Evolutionary conservation across 441 rosid species (phyloP).

Genomic region (Populus hybrid): DNA sequence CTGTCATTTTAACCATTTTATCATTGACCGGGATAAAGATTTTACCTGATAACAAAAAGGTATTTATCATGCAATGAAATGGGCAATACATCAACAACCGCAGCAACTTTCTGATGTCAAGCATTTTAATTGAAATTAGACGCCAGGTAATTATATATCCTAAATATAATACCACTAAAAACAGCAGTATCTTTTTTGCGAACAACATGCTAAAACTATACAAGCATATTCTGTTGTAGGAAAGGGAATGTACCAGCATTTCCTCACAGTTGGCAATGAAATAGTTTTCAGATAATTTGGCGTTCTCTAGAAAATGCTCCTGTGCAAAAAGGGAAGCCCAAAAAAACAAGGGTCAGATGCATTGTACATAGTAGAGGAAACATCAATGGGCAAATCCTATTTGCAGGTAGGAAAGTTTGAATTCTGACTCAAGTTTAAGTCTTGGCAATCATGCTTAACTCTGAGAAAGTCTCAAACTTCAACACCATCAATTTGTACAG

Average conservation of each 20-base stretch:
- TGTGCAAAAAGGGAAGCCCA: conserved; percentile 24
- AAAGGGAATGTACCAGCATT: conserved; percentile 49
- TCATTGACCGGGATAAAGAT: conserved; percentile 4
- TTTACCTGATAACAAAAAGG: conserved; percentile 79
- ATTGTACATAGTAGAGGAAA: not conserved
- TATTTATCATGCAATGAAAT: conserved; percentile 72
- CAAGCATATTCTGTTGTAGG: not conserved
- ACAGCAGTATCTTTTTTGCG: not conserved
- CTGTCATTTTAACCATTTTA: not conserved
- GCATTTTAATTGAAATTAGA: conserved; percentile 10
- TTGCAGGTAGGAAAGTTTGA: not conserved
- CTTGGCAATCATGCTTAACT: not conserved
- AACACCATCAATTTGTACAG: not conserved
- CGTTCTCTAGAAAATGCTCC: conserved; percentile 83
- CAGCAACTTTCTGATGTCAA: conserved; percentile 66
- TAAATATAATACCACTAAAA: not conserved
- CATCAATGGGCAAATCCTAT: not conserved
- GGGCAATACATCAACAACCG: conserved; percentile 71
- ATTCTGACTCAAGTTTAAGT: conserved; percentile 1
- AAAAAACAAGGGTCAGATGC: not conserved
- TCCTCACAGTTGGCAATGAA: conserved; percentile 79
- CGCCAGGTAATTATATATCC: not conserved
- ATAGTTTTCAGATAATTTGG: conserved; percentile 78
- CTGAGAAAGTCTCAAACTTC: not conserved
- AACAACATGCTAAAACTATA: conserved; percentile 5